Base-by-base conservation (phyloP, 495 filamentous ascomycete species). In the Elasticomyces elasticus region DNA sequence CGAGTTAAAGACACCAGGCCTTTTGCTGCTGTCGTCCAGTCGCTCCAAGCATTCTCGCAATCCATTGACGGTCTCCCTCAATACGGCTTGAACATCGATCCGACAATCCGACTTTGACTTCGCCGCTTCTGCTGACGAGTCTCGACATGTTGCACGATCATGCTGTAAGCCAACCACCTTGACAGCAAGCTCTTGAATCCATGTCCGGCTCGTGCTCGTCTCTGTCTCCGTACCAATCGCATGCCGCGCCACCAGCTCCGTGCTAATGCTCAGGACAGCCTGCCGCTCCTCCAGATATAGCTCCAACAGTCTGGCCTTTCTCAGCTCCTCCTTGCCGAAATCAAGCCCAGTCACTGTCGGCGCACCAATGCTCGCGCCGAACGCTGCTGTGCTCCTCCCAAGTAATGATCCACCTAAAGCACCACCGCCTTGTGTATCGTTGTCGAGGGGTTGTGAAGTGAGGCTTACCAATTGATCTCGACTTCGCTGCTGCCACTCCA, bases 401-500 rank as follows among this genome's bases (percentile, higher is more conserved):
- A 56, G 33, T 10, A 35, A 63, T 11, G 76, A 79, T 20, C 73
- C 67, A 12, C 74, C 72, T 31, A 79, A 67, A 40, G 12, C 19
- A 40, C 35, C 12, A 40, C 35, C 35, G 13, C 35, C 13, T 5
- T 40, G 35, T 17, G 2, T 3, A 40, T 17, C 19, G 35, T 17
- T 15, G 13, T 40, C 13, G 13, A 40, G 13, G 13, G 35, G 4
- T 28, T 19, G 2, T 11, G 2, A 15, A 30, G n/a, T 31, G 25
- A 11, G 2, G 22, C 9, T 3, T 3, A 31, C 27, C 9, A 49
- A 19, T 9, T 20, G 17, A 12, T 49, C 45, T 11, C 5, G 15
- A 12, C 31, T 17, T 19, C 89, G 77, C 30, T 74, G 76, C 66
- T 95, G 90, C 78, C 84, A 88, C 76, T 98, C 92, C 20, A 91